These are phyloP conservation scores for Prunella vulgaris DNA, from an alignment of 257 asterid species.

Conservation along the genomic window DNA sequence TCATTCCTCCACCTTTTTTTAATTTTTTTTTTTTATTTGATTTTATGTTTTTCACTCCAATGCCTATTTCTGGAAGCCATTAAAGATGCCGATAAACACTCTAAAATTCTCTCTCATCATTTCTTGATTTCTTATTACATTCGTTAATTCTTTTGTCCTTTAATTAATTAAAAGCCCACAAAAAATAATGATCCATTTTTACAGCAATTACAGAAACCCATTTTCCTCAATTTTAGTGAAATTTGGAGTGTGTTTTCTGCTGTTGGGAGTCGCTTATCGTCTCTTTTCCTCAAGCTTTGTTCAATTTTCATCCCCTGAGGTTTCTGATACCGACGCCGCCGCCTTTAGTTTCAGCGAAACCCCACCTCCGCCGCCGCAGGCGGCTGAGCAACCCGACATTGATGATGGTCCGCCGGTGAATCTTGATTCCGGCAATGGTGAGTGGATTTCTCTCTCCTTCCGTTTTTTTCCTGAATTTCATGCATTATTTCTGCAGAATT, in stretches of 20 bases:
- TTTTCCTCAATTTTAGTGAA: slow-evolving; percentile 39
- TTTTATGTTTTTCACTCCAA: background rate
- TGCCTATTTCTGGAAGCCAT: background rate
- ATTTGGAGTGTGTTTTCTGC: slow-evolving; percentile 45
- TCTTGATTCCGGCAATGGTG: slow-evolving; percentile 34
- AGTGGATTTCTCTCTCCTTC: background rate
- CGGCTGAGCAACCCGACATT: slow-evolving; percentile 17
- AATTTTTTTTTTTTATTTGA: background rate
- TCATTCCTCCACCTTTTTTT: slow-evolving; percentile 2
- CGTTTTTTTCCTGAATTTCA: background rate
- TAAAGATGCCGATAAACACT: slow-evolving; percentile 1
- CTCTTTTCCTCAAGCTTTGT: slow-evolving; percentile 44
- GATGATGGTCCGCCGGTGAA: slow-evolving; percentile 17
- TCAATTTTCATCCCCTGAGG: slow-evolving; percentile 34
- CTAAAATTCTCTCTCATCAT: background rate
- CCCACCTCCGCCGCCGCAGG: slow-evolving; percentile 26
- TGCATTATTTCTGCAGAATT: too few relatives aligned
- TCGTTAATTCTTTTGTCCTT: background rate
- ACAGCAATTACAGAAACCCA: slow-evolving; percentile 22
- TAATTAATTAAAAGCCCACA: background rate
- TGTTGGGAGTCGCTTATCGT: slow-evolving; percentile 54
- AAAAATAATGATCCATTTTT: slow-evolving; percentile 40
- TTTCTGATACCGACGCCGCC: slow-evolving; percentile 20
- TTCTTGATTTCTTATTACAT: background rate
- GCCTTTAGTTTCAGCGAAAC: background rate